Conservation (phyloP, 129 eudicot genomes). For the Flaveria brownii region DNA sequence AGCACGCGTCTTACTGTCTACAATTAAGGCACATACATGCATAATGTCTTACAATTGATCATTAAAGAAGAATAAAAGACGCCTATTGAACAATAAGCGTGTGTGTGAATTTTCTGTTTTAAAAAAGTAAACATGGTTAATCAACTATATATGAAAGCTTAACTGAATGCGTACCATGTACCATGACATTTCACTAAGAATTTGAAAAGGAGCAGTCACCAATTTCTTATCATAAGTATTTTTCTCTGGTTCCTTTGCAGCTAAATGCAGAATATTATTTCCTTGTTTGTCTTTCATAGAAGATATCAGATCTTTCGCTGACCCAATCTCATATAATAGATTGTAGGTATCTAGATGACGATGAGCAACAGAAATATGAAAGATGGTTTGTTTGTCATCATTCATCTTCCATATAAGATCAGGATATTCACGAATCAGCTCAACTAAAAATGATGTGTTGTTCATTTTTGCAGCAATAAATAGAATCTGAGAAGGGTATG, state of each 20-base stretch:
- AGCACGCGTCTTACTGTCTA: too few relatives aligned
- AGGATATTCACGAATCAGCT: constrained; percentile 27
- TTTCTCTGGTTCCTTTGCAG: constrained; percentile 27
- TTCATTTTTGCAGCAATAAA: constrained; percentile 42
- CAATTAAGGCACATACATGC: too few relatives aligned
- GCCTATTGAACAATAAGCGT: too few relatives aligned
- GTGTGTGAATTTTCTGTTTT: too few relatives aligned
- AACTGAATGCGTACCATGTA: constrained; percentile 35
- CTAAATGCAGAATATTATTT: constrained; percentile 44
- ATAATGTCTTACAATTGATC: too few relatives aligned
- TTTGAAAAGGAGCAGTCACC: constrained; percentile 33
- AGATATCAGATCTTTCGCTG: constrained; percentile 20
- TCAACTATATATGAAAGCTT: neutral
- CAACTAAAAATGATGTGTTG: constrained; percentile 29
- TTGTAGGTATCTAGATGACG: constrained; percentile 34
- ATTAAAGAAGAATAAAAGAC: too few relatives aligned
- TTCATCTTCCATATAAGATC: constrained; percentile 35
- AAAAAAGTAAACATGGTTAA: too few relatives aligned
- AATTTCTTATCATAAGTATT: constrained; percentile 9
- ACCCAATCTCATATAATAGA: constrained; percentile 36
- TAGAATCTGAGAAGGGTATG: constrained; percentile 15
- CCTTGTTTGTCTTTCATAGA: neutral
- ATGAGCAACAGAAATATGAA: constrained; percentile 39
- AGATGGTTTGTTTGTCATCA: constrained; percentile 24
- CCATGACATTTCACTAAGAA: constrained; percentile 41